Conservation (phyloP, 306 rosid species). For the Medicago lupulina region DNA sequence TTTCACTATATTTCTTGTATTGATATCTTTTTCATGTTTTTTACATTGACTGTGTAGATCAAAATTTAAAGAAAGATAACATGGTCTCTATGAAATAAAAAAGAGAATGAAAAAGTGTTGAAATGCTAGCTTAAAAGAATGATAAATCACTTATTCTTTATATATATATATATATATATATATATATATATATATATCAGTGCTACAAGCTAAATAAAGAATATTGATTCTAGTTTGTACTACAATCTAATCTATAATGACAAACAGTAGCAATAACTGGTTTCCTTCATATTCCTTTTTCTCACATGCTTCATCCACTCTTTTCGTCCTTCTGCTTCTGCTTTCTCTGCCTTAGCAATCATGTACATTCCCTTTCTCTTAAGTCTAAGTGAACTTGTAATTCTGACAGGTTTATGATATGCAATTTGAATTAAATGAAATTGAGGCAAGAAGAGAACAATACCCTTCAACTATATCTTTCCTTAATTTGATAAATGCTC, state of each 20-base stretch:
- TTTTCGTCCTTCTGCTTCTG: neutral
- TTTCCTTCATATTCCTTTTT: constrained; percentile 16
- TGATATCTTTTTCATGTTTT: constrained; percentile 11
- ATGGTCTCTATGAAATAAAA: neutral
- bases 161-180: neutral
- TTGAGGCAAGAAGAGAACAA: constrained; percentile 95
- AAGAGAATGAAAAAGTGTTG: neutral
- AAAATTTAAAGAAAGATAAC: neutral
- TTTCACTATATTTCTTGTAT: neutral
- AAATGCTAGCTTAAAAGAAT: neutral
- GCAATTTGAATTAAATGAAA: constrained; percentile 94
- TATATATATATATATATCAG: too few species aligned
- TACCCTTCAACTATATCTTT: constrained; percentile 96
- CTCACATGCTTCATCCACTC: constrained; percentile 31
- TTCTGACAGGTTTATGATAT: constrained; percentile 89
- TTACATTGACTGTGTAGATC: neutral
- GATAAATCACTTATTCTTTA: neutral
- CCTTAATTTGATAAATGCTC: constrained; percentile 88
- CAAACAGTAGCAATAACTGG: neutral
- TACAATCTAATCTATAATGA: neutral
- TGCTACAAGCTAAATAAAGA: neutral
- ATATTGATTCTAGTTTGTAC: constrained; percentile 12
- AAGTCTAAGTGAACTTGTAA: constrained; percentile 32
- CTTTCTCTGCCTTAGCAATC: constrained; percentile 2
- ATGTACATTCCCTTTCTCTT: constrained; percentile 14